These are phyloP conservation scores for Puccinia brachypodii DNA, from an alignment of 1,284 basidiomycete genomes.

Conservation along the genomic window DNA sequence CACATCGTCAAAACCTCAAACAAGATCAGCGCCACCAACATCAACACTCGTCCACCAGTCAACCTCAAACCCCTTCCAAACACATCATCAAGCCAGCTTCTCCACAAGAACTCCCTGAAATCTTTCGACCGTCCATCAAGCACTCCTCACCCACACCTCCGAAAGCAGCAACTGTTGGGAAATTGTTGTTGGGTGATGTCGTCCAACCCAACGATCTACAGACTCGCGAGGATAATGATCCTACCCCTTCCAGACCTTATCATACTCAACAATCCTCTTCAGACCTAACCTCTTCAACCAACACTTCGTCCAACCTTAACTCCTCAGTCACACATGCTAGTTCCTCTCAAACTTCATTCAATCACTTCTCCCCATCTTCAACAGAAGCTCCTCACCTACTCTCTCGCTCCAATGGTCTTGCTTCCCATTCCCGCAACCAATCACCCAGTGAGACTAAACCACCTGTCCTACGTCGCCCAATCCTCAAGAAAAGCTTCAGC, in stretches of 20 bases:
- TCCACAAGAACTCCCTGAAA: slow-evolving; percentile 6
- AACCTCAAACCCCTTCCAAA: background rate
- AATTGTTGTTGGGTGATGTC: background rate
- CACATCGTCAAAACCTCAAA: background rate
- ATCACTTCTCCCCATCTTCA: background rate
- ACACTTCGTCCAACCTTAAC: slow-evolving; percentile 11
- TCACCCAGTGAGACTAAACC: background rate
- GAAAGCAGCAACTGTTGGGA: background rate
- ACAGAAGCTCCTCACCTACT: background rate
- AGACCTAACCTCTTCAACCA: background rate
- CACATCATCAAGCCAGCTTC: slow-evolving; percentile 1
- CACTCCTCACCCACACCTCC: background rate
- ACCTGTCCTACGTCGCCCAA: background rate
- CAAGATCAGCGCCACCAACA: background rate
- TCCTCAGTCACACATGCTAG: background rate
- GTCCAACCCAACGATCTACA: background rate
- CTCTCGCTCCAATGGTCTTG: background rate
- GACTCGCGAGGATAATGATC: background rate
- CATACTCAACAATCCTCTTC: background rate
- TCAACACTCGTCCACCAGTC: background rate
- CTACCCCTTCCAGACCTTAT: background rate
- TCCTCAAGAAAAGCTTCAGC: slow-evolving; percentile 41
- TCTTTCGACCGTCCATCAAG: slow-evolving; percentile 21
- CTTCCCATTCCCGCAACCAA: background rate
- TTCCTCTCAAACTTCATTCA: slow-evolving; percentile 20